These are phyloP conservation scores for Anacardium occidentale DNA, from an alignment of 345 rosid genomes.

Conservation along the genomic window DNA sequence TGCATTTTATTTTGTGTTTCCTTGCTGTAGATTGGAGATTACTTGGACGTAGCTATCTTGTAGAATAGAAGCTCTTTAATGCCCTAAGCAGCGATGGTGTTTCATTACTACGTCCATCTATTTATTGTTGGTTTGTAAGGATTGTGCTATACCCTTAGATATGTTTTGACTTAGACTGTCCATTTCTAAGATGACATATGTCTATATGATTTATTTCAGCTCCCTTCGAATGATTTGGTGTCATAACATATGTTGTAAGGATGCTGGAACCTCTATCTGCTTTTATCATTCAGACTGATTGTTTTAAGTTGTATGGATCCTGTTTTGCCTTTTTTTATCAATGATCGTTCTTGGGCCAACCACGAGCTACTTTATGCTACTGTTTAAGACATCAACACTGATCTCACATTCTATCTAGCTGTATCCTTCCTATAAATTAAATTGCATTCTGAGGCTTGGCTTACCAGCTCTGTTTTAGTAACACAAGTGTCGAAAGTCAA, in stretches of 20 bases:
- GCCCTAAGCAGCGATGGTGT: background rate
- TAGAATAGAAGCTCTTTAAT: constrained; percentile 21
- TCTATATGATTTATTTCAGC: background rate
- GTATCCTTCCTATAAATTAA: background rate
- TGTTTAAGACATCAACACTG: background rate
- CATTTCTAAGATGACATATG: background rate
- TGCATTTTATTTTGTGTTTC: constrained; percentile 9
- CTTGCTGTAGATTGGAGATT: constrained; percentile 74
- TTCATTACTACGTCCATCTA: background rate
- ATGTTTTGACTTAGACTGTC: background rate
- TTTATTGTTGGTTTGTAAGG: background rate
- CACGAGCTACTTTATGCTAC: background rate
- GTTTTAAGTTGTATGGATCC: background rate
- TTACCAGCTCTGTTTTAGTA: too few relatives aligned
- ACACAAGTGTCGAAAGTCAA: too few relatives aligned
- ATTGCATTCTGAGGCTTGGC: background rate
- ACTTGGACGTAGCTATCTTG: constrained; percentile 84
- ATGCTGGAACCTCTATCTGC: background rate
- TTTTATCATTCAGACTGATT: background rate
- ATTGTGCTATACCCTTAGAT: background rate
- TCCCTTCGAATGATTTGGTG: background rate
- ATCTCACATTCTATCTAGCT: background rate
- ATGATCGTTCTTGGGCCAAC: background rate
- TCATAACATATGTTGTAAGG: background rate
- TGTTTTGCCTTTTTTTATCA: too few relatives aligned